Base-by-base conservation (phyloP, 2,329 filamentous ascomycete species). In the Esteya vermicola region DNA sequence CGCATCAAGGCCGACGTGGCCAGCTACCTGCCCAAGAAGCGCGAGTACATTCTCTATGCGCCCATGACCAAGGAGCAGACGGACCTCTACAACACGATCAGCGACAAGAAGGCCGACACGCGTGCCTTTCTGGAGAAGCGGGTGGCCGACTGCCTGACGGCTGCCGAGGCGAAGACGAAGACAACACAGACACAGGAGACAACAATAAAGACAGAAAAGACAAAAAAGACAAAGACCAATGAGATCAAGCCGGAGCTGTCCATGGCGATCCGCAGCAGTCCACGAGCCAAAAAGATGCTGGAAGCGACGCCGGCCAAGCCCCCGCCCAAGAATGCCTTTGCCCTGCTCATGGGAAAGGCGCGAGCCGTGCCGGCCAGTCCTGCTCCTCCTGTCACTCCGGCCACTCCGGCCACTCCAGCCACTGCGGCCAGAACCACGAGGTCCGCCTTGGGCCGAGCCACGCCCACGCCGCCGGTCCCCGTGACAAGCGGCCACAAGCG, bases 1-100 rank as follows among this genome's bases (percentile, higher is more conserved):
- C 72, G 91, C 16, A 73, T 98, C 46, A 98, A 98, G 59, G 81
- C 85, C 0, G 91, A 98, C 52, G 91, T 98, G 0, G 89, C 93
- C 40, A 79, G 79, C 3, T 75, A 85, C 36, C 67, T 98, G n/a
- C 91, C 91, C 0, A 93, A 89, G 60, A 98, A 98, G 64, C 75
- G 91, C 22, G 91, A 98, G 57, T 98, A 98, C 49, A 83, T 98
- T 4, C 64, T 98, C 0, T 96, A 91, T 51, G 91, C 91, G 0
- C 91, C 91, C 0, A 76, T 98, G 60, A 94, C 86, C 0, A 72
- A 78, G 20, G 85, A 91, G 49, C 91, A 98, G 54, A 85, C 86
- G 3, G 89, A 95, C 42, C 61, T 98, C 0, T 98, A 98, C 54
- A 77, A 78, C 38, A 68, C 66, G 1, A 64, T 80, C 26, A 70